Percentiles rank a stretch among this genome's conserved stretches.
Conservation (phyloP, 2,329 filamentous ascomycete genomes). For the Colletotrichum lindemuthianum region DNA sequence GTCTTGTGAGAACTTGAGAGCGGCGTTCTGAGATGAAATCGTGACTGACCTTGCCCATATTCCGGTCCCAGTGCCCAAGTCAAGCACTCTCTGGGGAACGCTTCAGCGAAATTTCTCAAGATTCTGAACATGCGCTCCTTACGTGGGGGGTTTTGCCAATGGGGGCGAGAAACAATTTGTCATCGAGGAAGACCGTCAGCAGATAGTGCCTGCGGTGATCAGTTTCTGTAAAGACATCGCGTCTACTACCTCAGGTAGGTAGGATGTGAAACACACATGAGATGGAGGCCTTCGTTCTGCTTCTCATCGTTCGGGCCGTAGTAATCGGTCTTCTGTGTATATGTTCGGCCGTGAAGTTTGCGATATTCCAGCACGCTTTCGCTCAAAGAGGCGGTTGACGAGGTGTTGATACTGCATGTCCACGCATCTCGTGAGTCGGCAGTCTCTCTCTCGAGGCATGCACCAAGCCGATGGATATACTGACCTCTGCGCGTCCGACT, state of each 20-base stretch:
- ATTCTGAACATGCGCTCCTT: too few species aligned
- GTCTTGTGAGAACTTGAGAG: neutral
- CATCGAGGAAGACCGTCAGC: too few species aligned
- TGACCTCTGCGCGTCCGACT: too few species aligned
- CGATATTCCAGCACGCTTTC: constrained; percentile 35
- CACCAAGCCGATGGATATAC: too few species aligned
- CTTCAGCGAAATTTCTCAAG: too few species aligned
- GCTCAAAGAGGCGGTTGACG: neutral
- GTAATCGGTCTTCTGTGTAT: constrained; percentile 40
- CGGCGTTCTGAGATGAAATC: neutral
- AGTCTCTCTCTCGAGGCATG: too few species aligned
- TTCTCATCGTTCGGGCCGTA: constrained; percentile 39
- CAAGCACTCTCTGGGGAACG: constrained; percentile 48
- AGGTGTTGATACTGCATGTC: neutral
- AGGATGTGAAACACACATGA: neutral
- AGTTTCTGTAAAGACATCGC: too few species aligned
- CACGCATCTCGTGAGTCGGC: too few species aligned
- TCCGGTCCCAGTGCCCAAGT: constrained; percentile 55
- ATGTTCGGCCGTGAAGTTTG: constrained; percentile 44
- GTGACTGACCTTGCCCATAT: constrained; percentile 53
- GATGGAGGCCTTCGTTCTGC: constrained; percentile 35
- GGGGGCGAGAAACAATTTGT: too few species aligned
- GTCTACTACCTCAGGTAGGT: too few species aligned
- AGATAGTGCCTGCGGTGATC: too few species aligned
- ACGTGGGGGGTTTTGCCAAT: too few species aligned